Percentiles rank a stretch among this genome's conserved stretches.
These are phyloP conservation scores for Alternaria novae-zelandiae DNA, from an alignment of 2,329 filamentous ascomycete genomes.

Conservation along the genomic window DNA sequence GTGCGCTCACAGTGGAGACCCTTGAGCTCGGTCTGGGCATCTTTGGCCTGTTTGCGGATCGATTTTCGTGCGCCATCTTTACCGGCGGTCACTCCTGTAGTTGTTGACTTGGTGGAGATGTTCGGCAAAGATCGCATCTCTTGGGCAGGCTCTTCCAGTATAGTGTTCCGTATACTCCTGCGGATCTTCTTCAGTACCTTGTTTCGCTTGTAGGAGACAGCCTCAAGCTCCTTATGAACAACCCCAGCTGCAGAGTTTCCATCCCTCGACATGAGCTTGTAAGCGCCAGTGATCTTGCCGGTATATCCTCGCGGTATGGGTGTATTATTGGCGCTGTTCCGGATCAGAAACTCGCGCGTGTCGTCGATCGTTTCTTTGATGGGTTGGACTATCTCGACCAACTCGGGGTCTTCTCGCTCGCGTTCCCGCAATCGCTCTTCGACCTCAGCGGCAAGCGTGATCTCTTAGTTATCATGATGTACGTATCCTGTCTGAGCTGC, in stretches of 20 bases:
- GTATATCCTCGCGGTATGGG: neutral
- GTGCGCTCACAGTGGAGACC: neutral
- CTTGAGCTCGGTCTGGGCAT: neutral
- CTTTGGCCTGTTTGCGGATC: neutral
- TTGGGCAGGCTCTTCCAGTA: neutral
- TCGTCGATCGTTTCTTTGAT: neutral
- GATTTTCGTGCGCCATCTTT: neutral
- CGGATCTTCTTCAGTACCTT: neutral
- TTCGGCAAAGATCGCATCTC: neutral
- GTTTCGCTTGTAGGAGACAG: neutral
- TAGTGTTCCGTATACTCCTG: neutral
- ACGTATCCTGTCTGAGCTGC: neutral
- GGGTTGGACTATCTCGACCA: neutral
- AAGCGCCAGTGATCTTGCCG: neutral
- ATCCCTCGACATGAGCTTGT: neutral
- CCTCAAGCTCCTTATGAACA: neutral
- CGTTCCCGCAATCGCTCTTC: neutral
- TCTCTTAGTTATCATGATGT: neutral
- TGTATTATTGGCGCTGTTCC: neutral
- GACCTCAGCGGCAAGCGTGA: neutral
- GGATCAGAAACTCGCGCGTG: neutral
- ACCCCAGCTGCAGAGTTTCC: neutral
- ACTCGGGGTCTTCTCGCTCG: neutral
- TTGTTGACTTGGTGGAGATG: neutral
- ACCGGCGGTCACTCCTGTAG: neutral